phyloP scores from a whole-genome alignment of 176 grass and related monocot genomes.

The Themeda triandra region DNA sequence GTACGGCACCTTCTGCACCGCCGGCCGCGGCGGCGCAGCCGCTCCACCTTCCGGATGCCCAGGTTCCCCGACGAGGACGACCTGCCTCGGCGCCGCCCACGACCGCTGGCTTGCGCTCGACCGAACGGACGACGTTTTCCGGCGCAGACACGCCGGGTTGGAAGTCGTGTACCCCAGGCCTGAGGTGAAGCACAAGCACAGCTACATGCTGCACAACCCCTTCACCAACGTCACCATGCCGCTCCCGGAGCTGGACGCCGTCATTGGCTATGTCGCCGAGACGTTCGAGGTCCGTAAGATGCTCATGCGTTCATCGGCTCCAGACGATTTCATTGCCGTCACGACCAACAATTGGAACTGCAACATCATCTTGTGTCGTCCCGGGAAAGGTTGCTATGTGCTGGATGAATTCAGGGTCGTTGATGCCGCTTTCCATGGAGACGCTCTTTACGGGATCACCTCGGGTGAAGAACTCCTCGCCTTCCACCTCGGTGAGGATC shows the following conservation, averaged over 20 bases:
- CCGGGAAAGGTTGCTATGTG: accelerated
- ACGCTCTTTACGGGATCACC: not conserved
- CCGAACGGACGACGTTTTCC: too few species aligned
- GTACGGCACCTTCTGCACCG: not conserved
- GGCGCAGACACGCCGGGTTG: too few species aligned
- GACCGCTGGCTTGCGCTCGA: not conserved
- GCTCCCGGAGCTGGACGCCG: not conserved
- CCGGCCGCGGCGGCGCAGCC: not conserved
- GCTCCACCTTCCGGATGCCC: too few species aligned
- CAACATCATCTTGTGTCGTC: not conserved
- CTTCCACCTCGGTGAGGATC: not conserved
- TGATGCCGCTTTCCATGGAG: not conserved
- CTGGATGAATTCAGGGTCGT: accelerated
- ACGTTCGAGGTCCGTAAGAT: not conserved
- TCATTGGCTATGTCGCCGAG: not conserved
- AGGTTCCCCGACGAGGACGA: too few species aligned
- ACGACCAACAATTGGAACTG: not conserved
- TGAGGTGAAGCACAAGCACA: not conserved
- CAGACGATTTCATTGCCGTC: not conserved
- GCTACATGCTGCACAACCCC: not conserved
- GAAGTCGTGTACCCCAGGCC: too few species aligned
- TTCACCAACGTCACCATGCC: not conserved
- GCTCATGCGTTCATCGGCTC: not conserved
- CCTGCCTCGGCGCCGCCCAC: not conserved
- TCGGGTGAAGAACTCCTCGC: not conserved